Evolutionary conservation across 2,329 filamentous ascomycete genomes (phyloP).

Genomic region (Stemphylium vesicarium): DNA sequence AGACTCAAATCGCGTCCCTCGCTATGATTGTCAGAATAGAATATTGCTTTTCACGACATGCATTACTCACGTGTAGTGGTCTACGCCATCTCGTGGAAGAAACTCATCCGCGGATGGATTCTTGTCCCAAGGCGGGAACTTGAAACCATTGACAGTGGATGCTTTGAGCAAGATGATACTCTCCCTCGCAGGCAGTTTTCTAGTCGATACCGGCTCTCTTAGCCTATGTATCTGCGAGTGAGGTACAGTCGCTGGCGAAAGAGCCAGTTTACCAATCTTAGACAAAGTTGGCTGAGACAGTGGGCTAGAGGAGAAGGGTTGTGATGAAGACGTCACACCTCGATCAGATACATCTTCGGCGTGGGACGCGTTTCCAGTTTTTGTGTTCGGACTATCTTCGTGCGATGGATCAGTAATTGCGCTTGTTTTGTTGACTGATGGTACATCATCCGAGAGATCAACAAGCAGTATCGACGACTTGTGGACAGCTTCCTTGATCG

Average conservation of each 20-base stretch:
- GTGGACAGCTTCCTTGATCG: neutral
- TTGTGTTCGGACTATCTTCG: conserved; percentile 15
- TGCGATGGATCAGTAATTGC: conserved; percentile 17
- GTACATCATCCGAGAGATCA: conserved; percentile 8
- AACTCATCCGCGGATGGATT: conserved; percentile 70
- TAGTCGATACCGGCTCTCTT: conserved; percentile 59
- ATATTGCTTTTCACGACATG: neutral
- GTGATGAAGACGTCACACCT: neutral
- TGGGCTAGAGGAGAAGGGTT: too few species aligned
- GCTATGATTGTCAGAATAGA: conserved; percentile 44
- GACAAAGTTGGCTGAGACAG: too few species aligned
- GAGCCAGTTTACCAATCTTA: neutral
- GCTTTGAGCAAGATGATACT: conserved; percentile 77
- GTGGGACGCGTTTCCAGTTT: neutral
- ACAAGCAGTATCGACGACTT: conserved; percentile 8
- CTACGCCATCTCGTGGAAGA: conserved; percentile 55
- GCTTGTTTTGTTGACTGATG: conserved; percentile 1
- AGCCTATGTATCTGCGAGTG: conserved; percentile 44
- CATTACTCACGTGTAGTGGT: conserved; percentile 65
- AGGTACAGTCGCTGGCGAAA: conserved; percentile 14
- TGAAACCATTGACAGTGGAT: conserved; percentile 79
- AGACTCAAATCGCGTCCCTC: conserved; percentile 74
- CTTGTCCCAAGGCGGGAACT: conserved; percentile 83
- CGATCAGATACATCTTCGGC: neutral
- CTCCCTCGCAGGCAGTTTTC: conserved; percentile 71